Conservation (phyloP, 129 eudicot species). For the Saussurea involucrata region DNA sequence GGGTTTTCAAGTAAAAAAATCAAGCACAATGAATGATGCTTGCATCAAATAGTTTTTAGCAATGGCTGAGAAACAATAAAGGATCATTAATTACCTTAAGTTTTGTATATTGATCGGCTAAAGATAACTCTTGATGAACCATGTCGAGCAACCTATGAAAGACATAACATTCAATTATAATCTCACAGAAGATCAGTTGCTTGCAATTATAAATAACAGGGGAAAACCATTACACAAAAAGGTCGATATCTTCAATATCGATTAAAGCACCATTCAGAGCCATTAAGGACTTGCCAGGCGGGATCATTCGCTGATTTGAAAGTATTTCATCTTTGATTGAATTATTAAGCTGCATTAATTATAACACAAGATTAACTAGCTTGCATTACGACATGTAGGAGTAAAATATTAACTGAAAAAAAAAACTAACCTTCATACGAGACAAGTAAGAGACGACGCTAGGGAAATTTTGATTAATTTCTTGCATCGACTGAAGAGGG, state of each 20-base stretch:
- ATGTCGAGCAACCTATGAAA: slow-evolving; percentile 68
- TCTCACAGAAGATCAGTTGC: neutral
- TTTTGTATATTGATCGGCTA: slow-evolving; percentile 85
- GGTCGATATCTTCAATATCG: slow-evolving; percentile 93
- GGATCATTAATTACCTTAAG: slow-evolving; percentile 59
- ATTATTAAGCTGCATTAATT: slow-evolving; percentile 69
- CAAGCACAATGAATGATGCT: neutral
- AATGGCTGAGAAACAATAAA: neutral
- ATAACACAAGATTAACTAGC: slow-evolving; percentile 11
- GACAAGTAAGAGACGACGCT: slow-evolving; percentile 95
- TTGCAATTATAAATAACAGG: neutral
- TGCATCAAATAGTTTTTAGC: neutral
- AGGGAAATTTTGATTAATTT: slow-evolving; percentile 91
- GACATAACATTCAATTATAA: slow-evolving; percentile 13
- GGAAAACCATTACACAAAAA: slow-evolving; percentile 64
- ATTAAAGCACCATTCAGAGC: slow-evolving; percentile 96
- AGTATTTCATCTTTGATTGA: slow-evolving; percentile 94
- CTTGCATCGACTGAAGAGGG: slow-evolving; percentile 98
- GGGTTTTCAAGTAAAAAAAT: neutral
- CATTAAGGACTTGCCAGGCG: slow-evolving; percentile 98
- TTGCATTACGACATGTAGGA: slow-evolving; percentile 3
- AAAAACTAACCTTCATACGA: slow-evolving; percentile 76
- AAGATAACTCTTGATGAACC: slow-evolving; percentile 87
- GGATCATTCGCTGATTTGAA: slow-evolving; percentile 95
- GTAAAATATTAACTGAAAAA: slow-evolving; percentile 1